Evolutionary conservation across 2,329 filamentous ascomycete genomes (phyloP).

Genomic region (Fusarium luffae): DNA sequence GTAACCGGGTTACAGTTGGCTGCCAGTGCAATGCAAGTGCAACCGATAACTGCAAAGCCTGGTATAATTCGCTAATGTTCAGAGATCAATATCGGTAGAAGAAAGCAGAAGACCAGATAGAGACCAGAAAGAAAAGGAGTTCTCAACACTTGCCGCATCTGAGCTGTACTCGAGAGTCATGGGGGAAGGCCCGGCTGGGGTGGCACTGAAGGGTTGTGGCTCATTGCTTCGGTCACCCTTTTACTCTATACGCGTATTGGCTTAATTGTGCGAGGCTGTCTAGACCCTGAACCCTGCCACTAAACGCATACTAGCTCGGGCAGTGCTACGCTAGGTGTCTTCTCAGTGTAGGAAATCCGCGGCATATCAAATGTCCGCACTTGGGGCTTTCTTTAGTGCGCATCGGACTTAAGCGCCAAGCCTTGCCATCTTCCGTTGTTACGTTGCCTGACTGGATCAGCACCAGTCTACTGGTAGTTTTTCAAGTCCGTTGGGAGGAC

Average conservation of each 20-base stretch:
- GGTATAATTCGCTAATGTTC: fast-evolving
- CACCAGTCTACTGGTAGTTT: neutral
- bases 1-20: fast-evolving
- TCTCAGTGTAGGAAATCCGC: neutral
- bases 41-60: fast-evolving
- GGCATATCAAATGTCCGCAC: neutral
- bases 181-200: neutral
- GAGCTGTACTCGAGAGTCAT: neutral
- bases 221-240: neutral
- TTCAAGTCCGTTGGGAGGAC: fast-evolving
- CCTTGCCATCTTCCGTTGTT: neutral
- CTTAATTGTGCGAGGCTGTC: neutral
- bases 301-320: neutral
- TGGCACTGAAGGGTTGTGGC: neutral
- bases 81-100: fast-evolving
- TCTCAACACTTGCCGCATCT: neutral
- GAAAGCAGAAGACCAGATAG: neutral
- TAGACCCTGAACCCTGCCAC: neutral
- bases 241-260: neutral
- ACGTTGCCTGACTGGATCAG: neutral
- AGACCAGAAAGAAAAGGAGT: fast-evolving
- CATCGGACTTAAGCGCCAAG: neutral
- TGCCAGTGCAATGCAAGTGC: neutral
- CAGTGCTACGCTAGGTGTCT: neutral
- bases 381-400: neutral